Base-by-base conservation (phyloP, 2,329 filamentous ascomycete species). In the Aspergillus eucalypticola region DNA sequence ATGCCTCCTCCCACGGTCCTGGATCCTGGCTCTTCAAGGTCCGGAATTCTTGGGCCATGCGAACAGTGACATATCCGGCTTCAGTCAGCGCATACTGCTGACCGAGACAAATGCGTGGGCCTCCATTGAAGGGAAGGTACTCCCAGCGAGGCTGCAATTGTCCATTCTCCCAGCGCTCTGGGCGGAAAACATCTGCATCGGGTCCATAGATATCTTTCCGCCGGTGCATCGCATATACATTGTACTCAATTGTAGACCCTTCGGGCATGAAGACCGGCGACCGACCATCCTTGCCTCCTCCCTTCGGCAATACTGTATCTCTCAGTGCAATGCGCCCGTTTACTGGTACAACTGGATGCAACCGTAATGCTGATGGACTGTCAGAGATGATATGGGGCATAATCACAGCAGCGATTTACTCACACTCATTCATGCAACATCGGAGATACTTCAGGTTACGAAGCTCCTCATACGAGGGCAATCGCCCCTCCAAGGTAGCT, bases 71-170 rank as follows among this genome's bases (percentile, higher is more conserved):
- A 25, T 60, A 63, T 5, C 38, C 27, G 1, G 44, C 61, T n/a
- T 58, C 59, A 1, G 54, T 60, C 44, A 60, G 42, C 5, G 58
- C 59, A 54, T 56, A 60, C 8, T 41, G 54, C 41, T 69, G 68
- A 3, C 68, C 71, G 5, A 71, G 63, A 32, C 71, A 73, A 29
- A 67, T 67, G 1, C 71, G 64, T 2, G 71, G 71, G 0, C 70
- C 71, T 15, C 66, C 70, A 38, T 71, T 69, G 59, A 71, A 76
- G n/a, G 67, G 71, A 21, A 69, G 65, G 59, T 67, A 74, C 13
- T 75, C 73, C 76, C 79, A 81, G 0, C 66, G 59, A 10, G 65
- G 64, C 21, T 61, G 60, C 46, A 69, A 60, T 15, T 54, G 62
- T 19, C 62, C 56, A 54, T 66, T 64, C 32, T 64, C 64, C 65